Conservation (phyloP, 192 early-diverging fungal genomes). For the Coemansia sp. region DNA sequence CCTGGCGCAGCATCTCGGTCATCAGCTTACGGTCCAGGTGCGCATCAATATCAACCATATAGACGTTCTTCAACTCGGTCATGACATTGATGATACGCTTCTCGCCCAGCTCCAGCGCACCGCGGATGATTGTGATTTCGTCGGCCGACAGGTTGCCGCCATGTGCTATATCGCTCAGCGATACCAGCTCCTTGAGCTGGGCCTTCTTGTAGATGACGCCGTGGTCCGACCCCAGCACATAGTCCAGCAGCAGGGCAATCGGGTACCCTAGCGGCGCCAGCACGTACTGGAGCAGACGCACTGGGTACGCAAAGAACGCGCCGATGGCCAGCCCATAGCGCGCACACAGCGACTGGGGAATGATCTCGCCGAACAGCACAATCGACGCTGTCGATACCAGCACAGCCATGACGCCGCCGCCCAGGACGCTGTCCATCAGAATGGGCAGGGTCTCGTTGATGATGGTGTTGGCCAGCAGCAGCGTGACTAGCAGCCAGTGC, state of each 20-base stretch:
- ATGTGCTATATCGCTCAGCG: conserved; percentile 61
- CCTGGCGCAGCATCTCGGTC: conserved; percentile 57
- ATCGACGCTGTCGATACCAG: conserved; percentile 82
- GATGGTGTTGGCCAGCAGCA: conserved; percentile 88
- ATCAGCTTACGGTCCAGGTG: conserved; percentile 53
- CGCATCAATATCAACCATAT: conserved; percentile 59
- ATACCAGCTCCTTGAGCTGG: conserved; percentile 73
- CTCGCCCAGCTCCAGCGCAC: conserved; percentile 70
- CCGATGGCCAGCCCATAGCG: conserved; percentile 85
- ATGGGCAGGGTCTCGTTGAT: conserved; percentile 93
- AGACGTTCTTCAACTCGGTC: conserved; percentile 66
- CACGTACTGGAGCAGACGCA: conserved; percentile 60
- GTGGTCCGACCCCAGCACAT: conserved; percentile 73
- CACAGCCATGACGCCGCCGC: conserved; percentile 76
- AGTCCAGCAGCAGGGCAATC: conserved; percentile 79
- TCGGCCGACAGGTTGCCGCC: conserved; percentile 67
- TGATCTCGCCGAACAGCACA: conserved; percentile 94
- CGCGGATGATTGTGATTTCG: conserved; percentile 74
- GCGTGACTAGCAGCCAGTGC: conserved; percentile 90
- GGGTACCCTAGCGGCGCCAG: conserved; percentile 72
- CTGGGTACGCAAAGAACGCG: conserved; percentile 79
- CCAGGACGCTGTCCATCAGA: conserved; percentile 69
- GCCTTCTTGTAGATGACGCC: conserved; percentile 81
- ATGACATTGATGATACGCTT: conserved; percentile 63
- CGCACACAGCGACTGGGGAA: conserved; percentile 88